Conservation (phyloP, 495 filamentous ascomycete species). For the Aspergillus homomorphus region DNA sequence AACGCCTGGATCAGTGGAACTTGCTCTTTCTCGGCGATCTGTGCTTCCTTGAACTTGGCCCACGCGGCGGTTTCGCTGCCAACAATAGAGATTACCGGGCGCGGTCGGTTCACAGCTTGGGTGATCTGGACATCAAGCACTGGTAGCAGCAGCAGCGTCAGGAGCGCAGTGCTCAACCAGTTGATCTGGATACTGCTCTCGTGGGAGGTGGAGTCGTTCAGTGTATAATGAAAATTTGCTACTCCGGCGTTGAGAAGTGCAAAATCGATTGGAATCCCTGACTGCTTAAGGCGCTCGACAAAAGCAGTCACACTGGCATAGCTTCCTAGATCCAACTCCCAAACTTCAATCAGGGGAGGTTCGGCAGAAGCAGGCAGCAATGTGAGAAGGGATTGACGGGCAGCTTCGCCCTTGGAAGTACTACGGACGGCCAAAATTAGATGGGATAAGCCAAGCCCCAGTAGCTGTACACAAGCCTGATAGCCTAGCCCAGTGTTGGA, state of each 20-base stretch:
- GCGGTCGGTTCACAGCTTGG: background rate
- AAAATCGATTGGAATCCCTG: slow-evolving; percentile 17
- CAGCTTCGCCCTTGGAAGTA: slow-evolving; percentile 32
- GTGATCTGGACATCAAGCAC: slow-evolving; percentile 20
- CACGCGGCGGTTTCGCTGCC: slow-evolving; percentile 13
- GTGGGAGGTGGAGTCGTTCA: slow-evolving; percentile 36
- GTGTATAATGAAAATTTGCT: slow-evolving; percentile 23
- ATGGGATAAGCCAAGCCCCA: slow-evolving; percentile 32
- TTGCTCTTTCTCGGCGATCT: background rate
- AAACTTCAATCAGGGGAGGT: slow-evolving; percentile 30
- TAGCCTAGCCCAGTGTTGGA: slow-evolving; percentile 42
- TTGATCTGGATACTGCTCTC: slow-evolving; percentile 47
- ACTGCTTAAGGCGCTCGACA: slow-evolving; percentile 16
- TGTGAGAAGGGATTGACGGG: slow-evolving; percentile 4
- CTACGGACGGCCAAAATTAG: slow-evolving; percentile 50
- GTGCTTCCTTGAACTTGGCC: slow-evolving; percentile 14
- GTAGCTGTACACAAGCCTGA: slow-evolving; percentile 35
- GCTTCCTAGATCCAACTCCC: slow-evolving; percentile 26
- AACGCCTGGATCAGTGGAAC: background rate
- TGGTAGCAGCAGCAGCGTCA: slow-evolving; percentile 48
- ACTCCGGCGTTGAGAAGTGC: slow-evolving; percentile 31
- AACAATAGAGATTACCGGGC: slow-evolving; percentile 12
- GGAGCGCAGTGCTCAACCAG: slow-evolving; percentile 45
- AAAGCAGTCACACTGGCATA: slow-evolving; percentile 28
- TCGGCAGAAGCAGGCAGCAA: background rate